These are phyloP conservation scores for Pyricularia sp. DNA, from an alignment of 2,329 filamentous ascomycete species.

Conservation along the genomic window DNA sequence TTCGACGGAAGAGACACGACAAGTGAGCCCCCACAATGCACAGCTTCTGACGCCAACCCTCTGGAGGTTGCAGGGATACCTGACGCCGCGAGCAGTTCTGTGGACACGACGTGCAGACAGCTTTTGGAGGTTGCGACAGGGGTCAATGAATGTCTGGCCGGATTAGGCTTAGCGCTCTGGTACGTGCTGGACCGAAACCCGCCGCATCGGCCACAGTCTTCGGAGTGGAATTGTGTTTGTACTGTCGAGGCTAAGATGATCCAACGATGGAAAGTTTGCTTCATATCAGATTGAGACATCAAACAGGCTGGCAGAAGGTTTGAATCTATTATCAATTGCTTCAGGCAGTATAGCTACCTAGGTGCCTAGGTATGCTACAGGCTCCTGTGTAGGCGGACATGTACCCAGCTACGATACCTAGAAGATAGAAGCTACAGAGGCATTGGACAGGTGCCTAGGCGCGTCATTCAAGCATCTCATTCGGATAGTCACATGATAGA, in stretches of 20 bases:
- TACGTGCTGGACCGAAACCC: neutral
- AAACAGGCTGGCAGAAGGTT: neutral
- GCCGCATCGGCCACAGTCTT: neutral
- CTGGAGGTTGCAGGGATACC: neutral
- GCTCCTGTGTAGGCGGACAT: no score
- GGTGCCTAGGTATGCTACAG: no score
- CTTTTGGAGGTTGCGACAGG: neutral
- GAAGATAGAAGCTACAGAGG: neutral
- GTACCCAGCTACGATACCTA: no score
- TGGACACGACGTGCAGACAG: neutral
- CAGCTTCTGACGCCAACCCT: neutral
- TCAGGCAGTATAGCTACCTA: no score
- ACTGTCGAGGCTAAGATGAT: neutral
- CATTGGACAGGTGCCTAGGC: neutral
- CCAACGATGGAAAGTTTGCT: neutral
- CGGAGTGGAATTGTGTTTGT: neutral
- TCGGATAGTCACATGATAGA: neutral
- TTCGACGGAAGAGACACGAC: neutral
- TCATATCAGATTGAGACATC: neutral
- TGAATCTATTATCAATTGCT: neutral
- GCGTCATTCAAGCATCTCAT: neutral
- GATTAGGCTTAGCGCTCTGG: neutral
- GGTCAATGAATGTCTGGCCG: neutral
- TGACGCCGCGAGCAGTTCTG: neutral
- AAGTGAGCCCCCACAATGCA: neutral